Percentiles rank a stretch among this genome's conserved stretches.
phyloP scores from a whole-genome alignment of 768 basidiomycete species.

The Xerocomellus amylosporus region DNA sequence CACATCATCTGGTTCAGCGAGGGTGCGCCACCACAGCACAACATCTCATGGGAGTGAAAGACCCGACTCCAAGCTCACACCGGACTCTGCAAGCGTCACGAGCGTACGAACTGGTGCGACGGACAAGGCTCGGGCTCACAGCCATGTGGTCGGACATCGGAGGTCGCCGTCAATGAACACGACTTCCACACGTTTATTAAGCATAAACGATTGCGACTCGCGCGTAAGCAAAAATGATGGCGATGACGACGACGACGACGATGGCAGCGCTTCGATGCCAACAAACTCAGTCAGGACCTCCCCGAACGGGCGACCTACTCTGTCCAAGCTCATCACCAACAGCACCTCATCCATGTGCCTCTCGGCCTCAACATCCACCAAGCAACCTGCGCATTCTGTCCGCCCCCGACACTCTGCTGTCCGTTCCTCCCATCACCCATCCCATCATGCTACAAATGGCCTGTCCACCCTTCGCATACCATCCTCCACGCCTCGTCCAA shows the following conservation, averaged over 20 bases:
- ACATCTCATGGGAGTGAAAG: slow-evolving; percentile 33
- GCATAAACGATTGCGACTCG: background rate
- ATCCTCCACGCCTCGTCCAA: no score
- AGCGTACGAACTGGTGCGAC: slow-evolving; percentile 26
- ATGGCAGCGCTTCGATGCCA: slow-evolving; percentile 17
- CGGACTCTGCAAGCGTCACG: slow-evolving; percentile 34
- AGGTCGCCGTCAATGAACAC: slow-evolving; percentile 23
- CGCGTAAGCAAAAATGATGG: background rate
- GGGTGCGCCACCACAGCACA: slow-evolving; percentile 28
- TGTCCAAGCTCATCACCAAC: slow-evolving; percentile 28
- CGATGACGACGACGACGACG: slow-evolving; percentile 8
- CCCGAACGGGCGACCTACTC: slow-evolving; percentile 24
- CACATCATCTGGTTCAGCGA: slow-evolving; percentile 12
- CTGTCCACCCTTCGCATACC: no score
- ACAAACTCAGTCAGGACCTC: slow-evolving; percentile 8
- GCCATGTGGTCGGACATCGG: slow-evolving; percentile 16
- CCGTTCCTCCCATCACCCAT: no score
- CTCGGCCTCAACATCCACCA: slow-evolving; percentile 16
- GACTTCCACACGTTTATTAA: slow-evolving; percentile 1
- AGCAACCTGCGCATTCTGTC: slow-evolving; percentile 12
- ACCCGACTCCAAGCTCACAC: slow-evolving; percentile 75
- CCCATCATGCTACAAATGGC: no score
- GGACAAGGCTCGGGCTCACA: slow-evolving; percentile 23
- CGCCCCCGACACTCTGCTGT: slow-evolving; percentile 18
- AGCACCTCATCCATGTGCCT: slow-evolving; percentile 26